Evolutionary conservation across 2,329 filamentous ascomycete genomes (phyloP).

Genomic region (Cladosporium austrohemisphaericum): DNA sequence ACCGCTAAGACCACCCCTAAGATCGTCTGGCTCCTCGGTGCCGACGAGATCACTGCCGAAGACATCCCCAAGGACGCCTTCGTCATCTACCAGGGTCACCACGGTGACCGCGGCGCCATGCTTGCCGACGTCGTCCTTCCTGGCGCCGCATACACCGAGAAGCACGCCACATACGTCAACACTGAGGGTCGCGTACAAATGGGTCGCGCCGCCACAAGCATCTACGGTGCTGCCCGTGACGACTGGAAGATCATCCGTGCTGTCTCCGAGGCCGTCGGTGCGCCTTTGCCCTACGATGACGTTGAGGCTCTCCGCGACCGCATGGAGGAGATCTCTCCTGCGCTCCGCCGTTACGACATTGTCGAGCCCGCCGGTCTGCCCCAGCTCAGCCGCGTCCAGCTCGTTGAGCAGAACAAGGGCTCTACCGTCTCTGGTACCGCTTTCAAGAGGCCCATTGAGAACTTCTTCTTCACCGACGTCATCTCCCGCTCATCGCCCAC

Average conservation of each 20-base stretch:
- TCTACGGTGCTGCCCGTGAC: slow-evolving; percentile 84
- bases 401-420: slow-evolving; percentile 95
- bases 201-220: slow-evolving; percentile 80
- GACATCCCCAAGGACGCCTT: slow-evolving; percentile 96
- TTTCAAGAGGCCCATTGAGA: slow-evolving; percentile 81
- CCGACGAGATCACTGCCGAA: slow-evolving; percentile 79
- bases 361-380: slow-evolving; percentile 71
- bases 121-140: slow-evolving; percentile 92
- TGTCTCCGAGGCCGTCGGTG: slow-evolving; percentile 82
- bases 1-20: slow-evolving; percentile 85
- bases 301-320: slow-evolving; percentile 83
- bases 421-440: slow-evolving; percentile 66
- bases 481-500: slow-evolving; percentile 97
- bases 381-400: slow-evolving; percentile 82
- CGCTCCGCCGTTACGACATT: slow-evolving; percentile 83
- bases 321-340: slow-evolving; percentile 91
- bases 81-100: slow-evolving; percentile 96
- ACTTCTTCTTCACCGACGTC: slow-evolving; percentile 97
- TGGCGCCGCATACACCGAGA: slow-evolving; percentile 94
- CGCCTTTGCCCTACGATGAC: slow-evolving; percentile 87
- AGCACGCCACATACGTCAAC: slow-evolving; percentile 93
- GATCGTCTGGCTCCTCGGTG: slow-evolving; percentile 94
- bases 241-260: slow-evolving; percentile 99
- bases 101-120: slow-evolving; percentile 89
- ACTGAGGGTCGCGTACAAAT: slow-evolving; percentile 95